Percentiles rank a stretch among this genome's conserved stretches.
phyloP scores from a whole-genome alignment of 2,329 filamentous ascomycete genomes.

The Magnaporthales sp. region DNA sequence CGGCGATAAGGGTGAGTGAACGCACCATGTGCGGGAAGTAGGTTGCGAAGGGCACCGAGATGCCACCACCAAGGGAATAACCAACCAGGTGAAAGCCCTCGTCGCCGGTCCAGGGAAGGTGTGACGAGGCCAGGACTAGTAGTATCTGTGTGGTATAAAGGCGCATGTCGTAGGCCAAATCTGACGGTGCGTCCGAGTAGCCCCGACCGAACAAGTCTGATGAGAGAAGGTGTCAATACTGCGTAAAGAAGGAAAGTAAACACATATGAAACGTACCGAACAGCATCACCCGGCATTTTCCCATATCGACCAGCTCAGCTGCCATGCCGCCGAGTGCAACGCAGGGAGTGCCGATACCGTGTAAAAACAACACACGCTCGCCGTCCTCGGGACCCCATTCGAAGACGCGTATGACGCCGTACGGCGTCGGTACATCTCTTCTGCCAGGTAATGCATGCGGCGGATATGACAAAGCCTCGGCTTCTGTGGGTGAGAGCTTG shows the following conservation, averaged over 20 bases:
- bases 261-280: slow-evolving; percentile 48
- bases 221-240: neutral
- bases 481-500: slow-evolving; percentile 24
- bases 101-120: slow-evolving; percentile 43
- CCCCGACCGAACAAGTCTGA: slow-evolving; percentile 68
- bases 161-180: slow-evolving; percentile 50
- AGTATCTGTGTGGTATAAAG: slow-evolving; percentile 61
- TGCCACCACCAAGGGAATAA: slow-evolving; percentile 72
- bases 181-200: slow-evolving; percentile 60
- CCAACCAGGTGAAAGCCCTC: slow-evolving; percentile 62
- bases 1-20: slow-evolving; percentile 57
- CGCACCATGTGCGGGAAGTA: slow-evolving; percentile 58
- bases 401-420: slow-evolving; percentile 64
- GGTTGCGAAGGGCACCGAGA: slow-evolving; percentile 60
- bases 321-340: slow-evolving; percentile 60
- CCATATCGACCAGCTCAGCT: slow-evolving; percentile 46
- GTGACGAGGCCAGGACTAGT: slow-evolving; percentile 55
- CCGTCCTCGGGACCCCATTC: slow-evolving; percentile 72
- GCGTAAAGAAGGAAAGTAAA: neutral
- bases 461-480: slow-evolving; percentile 50
- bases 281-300: slow-evolving; percentile 69
- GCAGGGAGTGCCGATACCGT: slow-evolving; percentile 75
- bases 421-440: slow-evolving; percentile 60
- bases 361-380: slow-evolving; percentile 64
- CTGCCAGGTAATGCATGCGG: slow-evolving; percentile 60